These are phyloP conservation scores for Hansenula sp. DNA, from an alignment of 1,139 yeast genomes.

Conservation along the genomic window DNA sequence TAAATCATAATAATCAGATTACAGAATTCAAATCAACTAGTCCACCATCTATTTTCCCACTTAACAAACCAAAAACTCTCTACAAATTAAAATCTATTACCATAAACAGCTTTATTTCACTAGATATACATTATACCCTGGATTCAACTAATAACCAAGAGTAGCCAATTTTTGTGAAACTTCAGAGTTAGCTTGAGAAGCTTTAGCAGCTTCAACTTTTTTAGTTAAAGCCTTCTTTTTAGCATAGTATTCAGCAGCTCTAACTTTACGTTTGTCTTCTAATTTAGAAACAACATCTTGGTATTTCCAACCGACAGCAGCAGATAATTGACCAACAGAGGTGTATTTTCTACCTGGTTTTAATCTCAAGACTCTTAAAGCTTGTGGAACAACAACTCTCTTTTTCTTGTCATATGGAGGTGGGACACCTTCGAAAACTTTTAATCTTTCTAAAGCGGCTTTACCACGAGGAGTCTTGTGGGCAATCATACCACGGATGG, in stretches of 20 bases:
- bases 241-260: constrained; percentile 98
- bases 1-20: too few species aligned
- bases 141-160: constrained; percentile 65
- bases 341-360: constrained; percentile 99
- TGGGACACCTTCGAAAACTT: constrained; percentile 99
- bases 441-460: constrained; percentile 99
- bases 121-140: constrained; percentile 5
- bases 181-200: constrained; percentile 61
- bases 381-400: constrained; percentile 99
- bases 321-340: constrained; percentile 93
- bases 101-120: background rate
- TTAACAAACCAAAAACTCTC: too few species aligned
- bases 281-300: constrained; percentile 95
- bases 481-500: constrained; percentile 98
- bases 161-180: constrained; percentile 79
- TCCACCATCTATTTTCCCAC: too few species aligned
- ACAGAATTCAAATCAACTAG: too few species aligned
- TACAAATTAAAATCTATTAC: too few species aligned
- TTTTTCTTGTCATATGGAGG: constrained; percentile 99
- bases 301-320: constrained; percentile 99
- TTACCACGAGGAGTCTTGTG: constrained; percentile 99
- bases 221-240: constrained; percentile 95
- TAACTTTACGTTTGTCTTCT: constrained; percentile 99
- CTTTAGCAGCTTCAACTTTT: constrained; percentile 84
- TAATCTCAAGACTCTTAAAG: constrained; percentile 98